Base-by-base conservation (phyloP, 306 rosid genomes). In the Ochetophila trinervis region DNA sequence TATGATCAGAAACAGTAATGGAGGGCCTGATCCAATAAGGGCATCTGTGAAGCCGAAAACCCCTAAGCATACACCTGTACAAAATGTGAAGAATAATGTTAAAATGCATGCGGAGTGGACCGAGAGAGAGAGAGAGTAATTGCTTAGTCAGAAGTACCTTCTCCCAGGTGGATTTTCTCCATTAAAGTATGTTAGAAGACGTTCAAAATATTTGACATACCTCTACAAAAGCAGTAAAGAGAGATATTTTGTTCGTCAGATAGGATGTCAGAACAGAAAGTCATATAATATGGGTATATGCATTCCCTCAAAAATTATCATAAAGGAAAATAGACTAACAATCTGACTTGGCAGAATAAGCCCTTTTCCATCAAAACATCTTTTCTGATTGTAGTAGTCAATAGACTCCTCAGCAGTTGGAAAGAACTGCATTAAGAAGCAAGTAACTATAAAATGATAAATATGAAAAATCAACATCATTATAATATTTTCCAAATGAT, bases 1-100 rank as follows among this genome's bases (percentile, higher is more conserved):
- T 88, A 80, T 88, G 91, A 79, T 94, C 86, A n/a, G 91, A 90
- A 71, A 90, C 83, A 34, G 97, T 94, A 65, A 94, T 82, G 57
- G 96, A 83, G 53, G 97, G 99, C 83, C 97, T 86, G 78, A 90
- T 86, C 99, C 97, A 94, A 78, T 90, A 94, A 36, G 97, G 99
- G 79, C 99, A 94, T 70, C 97, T 84, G 82, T 87, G 96, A 74
- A 94, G 96, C 57, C 97, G 91, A 75, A 94, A 88, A 55, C 99
- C 97, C 81, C 99, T 83, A 74, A 94, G 96, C 92, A 94, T 88
- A 79, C 97, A 94, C 82, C 99, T 94, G 78, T 40, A 76, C 34
- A 80, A 61, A 37, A 54, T 42, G 18, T 24, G 34, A 27, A 62
- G 14, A 65, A 34, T 57, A 74, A 70, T 66, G 75, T 77, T 53